phyloP scores from a whole-genome alignment of 1,284 basidiomycete species.

The Irpex sp. region DNA sequence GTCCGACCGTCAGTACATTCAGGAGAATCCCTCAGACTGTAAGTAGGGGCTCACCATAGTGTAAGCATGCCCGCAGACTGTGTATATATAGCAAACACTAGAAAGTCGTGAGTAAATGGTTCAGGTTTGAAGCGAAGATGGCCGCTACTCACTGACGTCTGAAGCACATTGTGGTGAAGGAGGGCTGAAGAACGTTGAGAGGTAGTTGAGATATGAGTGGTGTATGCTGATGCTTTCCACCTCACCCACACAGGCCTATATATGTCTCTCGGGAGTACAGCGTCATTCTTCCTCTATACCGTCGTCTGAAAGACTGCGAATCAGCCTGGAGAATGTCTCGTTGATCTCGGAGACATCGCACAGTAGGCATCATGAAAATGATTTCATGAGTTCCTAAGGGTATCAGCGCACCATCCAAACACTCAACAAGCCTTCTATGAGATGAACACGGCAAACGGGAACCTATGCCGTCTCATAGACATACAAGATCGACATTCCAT shows the following conservation, averaged over 20 bases:
- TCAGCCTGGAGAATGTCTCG: not conserved
- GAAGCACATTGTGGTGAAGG: constrained; percentile 12
- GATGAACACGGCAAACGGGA: not conserved
- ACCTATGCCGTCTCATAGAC: no score
- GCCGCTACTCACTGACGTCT: constrained; percentile 15
- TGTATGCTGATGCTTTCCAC: not conserved
- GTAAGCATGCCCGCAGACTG: constrained; percentile 16
- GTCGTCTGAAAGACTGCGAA: not conserved
- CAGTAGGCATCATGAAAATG: not conserved
- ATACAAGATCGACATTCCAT: no score
- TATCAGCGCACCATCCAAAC: not conserved
- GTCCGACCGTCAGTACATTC: not conserved
- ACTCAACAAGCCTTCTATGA: not conserved
- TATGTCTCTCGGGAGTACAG: not conserved
- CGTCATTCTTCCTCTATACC: not conserved
- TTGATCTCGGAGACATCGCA: not conserved
- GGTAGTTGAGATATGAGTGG: not conserved
- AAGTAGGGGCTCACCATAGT: constrained; percentile 10
- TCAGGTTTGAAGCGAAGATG: not conserved
- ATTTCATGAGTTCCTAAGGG: not conserved
- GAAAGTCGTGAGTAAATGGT: not conserved
- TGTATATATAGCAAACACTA: constrained; percentile 18
- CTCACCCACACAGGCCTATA: not conserved
- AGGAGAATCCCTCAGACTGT: not conserved
- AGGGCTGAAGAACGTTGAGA: not conserved